These are phyloP conservation scores for Ophiostoma angusticollis DNA, from an alignment of 2,329 filamentous ascomycete species.

Conservation along the genomic window DNA sequence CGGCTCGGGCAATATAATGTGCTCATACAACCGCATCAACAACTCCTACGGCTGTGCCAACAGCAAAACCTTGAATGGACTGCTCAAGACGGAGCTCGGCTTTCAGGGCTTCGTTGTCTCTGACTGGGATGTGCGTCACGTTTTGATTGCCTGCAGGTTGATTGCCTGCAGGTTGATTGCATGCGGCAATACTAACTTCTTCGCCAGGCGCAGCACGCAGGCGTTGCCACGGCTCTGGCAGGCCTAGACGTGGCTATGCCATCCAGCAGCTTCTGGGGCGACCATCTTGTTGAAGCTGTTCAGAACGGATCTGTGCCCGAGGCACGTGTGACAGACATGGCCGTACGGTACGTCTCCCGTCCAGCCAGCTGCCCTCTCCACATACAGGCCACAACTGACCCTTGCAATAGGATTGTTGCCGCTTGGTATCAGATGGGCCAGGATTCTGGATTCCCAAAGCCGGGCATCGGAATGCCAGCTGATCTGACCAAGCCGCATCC, in stretches of 20 bases:
- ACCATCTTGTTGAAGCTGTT: constrained; percentile 46
- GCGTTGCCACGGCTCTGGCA: constrained; percentile 46
- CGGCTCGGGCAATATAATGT: constrained; percentile 43
- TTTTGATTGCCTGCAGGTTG: no score
- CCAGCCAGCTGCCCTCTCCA: constrained; percentile 12
- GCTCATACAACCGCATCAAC: constrained; percentile 57
- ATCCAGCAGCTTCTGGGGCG: constrained; percentile 27
- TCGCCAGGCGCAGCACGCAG: constrained; percentile 44
- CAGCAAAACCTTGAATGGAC: constrained; percentile 48
- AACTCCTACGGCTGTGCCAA: constrained; percentile 58
- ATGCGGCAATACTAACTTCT: no score
- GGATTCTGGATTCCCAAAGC: constrained; percentile 31
- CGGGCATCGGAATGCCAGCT: constrained; percentile 38
- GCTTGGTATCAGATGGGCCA: constrained; percentile 45
- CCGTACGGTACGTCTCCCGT: constrained; percentile 14
- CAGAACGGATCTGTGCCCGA: constrained; percentile 45
- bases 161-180: no score
- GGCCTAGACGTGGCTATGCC: constrained; percentile 67
- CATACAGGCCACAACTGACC: constrained; percentile 15
- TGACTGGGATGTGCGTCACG: constrained; percentile 43
- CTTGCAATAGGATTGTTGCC: constrained; percentile 30
- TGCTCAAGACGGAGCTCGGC: constrained; percentile 47
- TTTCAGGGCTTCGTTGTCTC: constrained; percentile 53
- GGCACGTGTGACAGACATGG: constrained; percentile 30
- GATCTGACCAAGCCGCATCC: constrained; percentile 36